phyloP scores from a whole-genome alignment of 2,329 filamentous ascomycete genomes.

The Colletotrichum orchidophilum region DNA sequence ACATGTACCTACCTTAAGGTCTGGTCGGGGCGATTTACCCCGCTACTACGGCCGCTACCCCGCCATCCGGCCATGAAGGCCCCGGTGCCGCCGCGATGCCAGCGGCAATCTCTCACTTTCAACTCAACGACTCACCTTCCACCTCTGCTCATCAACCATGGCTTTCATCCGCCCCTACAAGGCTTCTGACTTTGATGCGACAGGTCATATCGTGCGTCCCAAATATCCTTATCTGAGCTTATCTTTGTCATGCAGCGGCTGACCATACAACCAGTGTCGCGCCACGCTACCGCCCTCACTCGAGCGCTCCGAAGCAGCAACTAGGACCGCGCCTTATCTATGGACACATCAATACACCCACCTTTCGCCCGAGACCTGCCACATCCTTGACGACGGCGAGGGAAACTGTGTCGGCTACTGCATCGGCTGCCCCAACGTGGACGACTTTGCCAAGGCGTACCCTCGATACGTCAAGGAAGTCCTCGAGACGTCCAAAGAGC shows the following conservation, averaged over 20 bases:
- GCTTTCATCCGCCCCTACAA: slow-evolving; percentile 55
- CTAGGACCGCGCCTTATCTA: slow-evolving; percentile 55
- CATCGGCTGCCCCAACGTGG: slow-evolving; percentile 55
- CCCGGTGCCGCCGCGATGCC: background rate
- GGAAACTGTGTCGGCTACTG: slow-evolving; percentile 59
- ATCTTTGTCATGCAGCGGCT: background rate
- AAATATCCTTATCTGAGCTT: background rate
- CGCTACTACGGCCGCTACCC: background rate
- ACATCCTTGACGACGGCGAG: slow-evolving; percentile 58
- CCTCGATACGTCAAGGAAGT: slow-evolving; percentile 48
- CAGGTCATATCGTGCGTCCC: slow-evolving; percentile 50
- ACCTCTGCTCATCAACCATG: slow-evolving; percentile 42
- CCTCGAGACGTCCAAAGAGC: slow-evolving; percentile 40
- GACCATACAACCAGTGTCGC: slow-evolving; percentile 50
- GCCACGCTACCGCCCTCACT: slow-evolving; percentile 57
- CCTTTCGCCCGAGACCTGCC: slow-evolving; percentile 55
- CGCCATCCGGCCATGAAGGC: background rate
- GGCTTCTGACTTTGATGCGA: slow-evolving; percentile 50
- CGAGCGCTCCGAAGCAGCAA: slow-evolving; percentile 43
- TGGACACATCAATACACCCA: slow-evolving; percentile 62
- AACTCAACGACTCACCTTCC: background rate
- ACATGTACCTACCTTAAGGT: too few relatives aligned
- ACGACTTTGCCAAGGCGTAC: slow-evolving; percentile 50
- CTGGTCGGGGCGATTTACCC: background rate
- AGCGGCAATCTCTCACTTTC: background rate